Base-by-base conservation (phyloP, 495 filamentous ascomycete genomes). In the Penicillium arizonense region DNA sequence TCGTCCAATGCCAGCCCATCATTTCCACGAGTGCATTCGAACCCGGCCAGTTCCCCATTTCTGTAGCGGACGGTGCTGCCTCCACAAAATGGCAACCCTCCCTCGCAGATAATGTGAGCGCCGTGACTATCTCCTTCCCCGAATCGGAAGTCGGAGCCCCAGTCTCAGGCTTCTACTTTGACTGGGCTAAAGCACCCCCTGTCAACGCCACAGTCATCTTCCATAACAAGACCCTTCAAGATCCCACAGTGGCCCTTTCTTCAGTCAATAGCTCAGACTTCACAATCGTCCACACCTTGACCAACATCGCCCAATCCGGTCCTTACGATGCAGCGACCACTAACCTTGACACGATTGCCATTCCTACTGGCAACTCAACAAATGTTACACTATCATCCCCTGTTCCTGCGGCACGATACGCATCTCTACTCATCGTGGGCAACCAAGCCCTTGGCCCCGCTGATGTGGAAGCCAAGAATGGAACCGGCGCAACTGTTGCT, bases 21-120 rank as follows among this genome's bases (percentile, higher is more conserved):
- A 56, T 58, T 24, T 84, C 83, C 1, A 48, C 61, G 1, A 58
- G 77, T 42, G 57, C 56, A 0, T 87, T 81, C 64, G 69, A 77
- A 23, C 75, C 82, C 0, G 88, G 88, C 21, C 88, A 92, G 65
- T 88, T 89, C 73, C 87, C 88, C 1, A 72, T 87, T 30, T 76
- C 80, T 0, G 86, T 83, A 0, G 80, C 88, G 23, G 88, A 92
- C 56, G 88, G 88, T 41, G 82, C 84, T 1, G 75, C 80, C 0
- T 79, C 81, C 24, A 92, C 88, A 0, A 80, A 80, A 44, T 92
- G 88, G 88, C 87, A 89, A 58, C 87, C 88, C 1, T 62, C 69
- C 1, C 64, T 69, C 4, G 75, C 82, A 40, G 61, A 61, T 0
- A 77, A 77, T 0, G 49, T 80, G 3, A 70, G 65, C 56, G 70